Percentiles rank a stretch among this genome's conserved stretches.
phyloP scores from a whole-genome alignment of 1,139 yeast species.

The Tardiomyces depauwii region DNA sequence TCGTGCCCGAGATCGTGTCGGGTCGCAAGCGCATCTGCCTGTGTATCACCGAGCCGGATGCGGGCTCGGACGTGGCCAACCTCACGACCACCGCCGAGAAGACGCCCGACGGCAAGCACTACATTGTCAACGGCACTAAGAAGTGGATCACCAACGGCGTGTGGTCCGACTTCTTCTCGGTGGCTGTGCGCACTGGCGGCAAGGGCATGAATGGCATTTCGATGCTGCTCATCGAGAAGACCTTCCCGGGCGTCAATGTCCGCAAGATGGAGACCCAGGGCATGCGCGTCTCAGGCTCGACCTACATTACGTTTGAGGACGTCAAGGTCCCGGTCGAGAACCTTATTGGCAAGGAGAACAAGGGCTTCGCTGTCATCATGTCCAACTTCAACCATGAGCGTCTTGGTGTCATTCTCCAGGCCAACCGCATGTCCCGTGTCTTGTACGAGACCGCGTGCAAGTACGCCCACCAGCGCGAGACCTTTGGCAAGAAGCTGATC shows the following conservation, averaged over 20 bases:
- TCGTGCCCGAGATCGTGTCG: conserved; percentile 27
- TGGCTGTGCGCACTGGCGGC: conserved; percentile 35
- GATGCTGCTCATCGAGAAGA: conserved; percentile 27
- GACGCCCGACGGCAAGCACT: conserved; percentile 30
- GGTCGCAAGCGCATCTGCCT: conserved; percentile 32
- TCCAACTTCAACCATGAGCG: conserved; percentile 37
- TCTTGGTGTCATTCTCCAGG: conserved; percentile 30
- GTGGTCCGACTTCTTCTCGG: conserved; percentile 33
- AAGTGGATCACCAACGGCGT: conserved; percentile 37
- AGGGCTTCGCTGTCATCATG: conserved; percentile 34
- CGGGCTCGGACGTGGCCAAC: conserved; percentile 36
- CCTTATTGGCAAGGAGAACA: conserved; percentile 30
- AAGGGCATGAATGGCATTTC: conserved; percentile 32
- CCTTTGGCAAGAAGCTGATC: conserved; percentile 31
- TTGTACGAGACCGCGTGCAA: conserved; percentile 29
- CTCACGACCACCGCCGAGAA: conserved; percentile 29
- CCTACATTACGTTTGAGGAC: conserved; percentile 32
- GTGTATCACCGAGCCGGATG: conserved; percentile 35
- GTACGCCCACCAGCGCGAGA: conserved; percentile 32
- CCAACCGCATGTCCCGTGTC: conserved; percentile 28
- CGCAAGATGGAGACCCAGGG: conserved; percentile 32
- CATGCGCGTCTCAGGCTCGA: conserved; percentile 31
- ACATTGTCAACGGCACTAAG: conserved; percentile 32
- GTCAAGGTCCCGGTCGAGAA: conserved; percentile 34
- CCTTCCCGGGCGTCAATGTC: conserved; percentile 27